Evolutionary conservation across 257 asterid genomes (phyloP).

Genomic region (Echium plantagineum): DNA sequence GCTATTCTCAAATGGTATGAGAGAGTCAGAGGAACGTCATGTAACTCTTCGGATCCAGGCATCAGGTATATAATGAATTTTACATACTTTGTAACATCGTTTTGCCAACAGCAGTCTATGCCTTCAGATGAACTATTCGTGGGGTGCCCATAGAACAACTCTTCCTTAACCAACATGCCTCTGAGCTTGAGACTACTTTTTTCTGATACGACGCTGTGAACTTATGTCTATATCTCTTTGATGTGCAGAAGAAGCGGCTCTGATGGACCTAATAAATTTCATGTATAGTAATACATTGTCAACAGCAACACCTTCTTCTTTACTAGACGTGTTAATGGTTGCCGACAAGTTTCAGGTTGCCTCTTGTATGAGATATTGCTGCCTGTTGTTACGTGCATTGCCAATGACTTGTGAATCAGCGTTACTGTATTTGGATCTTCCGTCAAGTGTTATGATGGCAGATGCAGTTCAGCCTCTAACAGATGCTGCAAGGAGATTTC

Average conservation of each 20-base stretch:
- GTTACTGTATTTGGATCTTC: constrained; percentile 84
- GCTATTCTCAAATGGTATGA: constrained; percentile 73
- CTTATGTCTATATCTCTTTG: neutral
- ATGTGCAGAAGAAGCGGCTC: constrained; percentile 76
- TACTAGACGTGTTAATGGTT: constrained; percentile 77
- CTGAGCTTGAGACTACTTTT: neutral
- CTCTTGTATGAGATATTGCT: constrained; percentile 86
- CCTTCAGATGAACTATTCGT: too few species aligned
- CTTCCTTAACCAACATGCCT: neutral
- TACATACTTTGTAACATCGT: neutral
- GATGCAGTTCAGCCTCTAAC: constrained; percentile 64
- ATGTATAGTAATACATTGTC: constrained; percentile 67
- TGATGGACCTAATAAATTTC: constrained; percentile 73
- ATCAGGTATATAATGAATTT: constrained; percentile 55
- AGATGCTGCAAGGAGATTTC: constrained; percentile 67
- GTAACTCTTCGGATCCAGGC: constrained; percentile 50
- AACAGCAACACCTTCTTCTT: constrained; percentile 43
- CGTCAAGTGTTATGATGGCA: constrained; percentile 54
- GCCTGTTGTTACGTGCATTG: constrained; percentile 37
- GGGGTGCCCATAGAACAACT: too few species aligned
- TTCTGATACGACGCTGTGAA: neutral
- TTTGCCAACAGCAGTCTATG: neutral
- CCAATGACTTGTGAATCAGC: constrained; percentile 89
- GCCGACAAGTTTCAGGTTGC: constrained; percentile 87
- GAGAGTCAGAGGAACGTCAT: constrained; percentile 47